A percentile compares a stretch with the other conserved stretches of the same genome.
phyloP scores from a whole-genome alignment of 805 yeast species.

The Candida maltosa region DNA sequence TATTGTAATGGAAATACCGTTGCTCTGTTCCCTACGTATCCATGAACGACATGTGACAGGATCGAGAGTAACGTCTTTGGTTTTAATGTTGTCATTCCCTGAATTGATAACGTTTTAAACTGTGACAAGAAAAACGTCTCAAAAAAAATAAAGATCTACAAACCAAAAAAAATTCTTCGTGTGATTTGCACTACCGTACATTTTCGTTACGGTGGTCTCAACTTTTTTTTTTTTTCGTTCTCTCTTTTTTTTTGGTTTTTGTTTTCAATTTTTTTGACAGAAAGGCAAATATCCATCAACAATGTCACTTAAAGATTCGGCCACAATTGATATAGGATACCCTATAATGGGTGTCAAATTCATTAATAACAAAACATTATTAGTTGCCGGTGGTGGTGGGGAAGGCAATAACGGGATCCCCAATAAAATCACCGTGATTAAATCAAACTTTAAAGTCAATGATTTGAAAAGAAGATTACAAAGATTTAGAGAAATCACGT shows the following conservation, averaged over 20 bases:
- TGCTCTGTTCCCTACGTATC: slow-evolving; percentile 70
- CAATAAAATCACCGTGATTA: slow-evolving; percentile 70
- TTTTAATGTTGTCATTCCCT: too few species aligned
- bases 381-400: slow-evolving; percentile 94
- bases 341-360: slow-evolving; percentile 83
- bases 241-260: neutral
- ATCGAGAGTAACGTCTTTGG: slow-evolving; percentile 43
- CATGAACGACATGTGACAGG: slow-evolving; percentile 72
- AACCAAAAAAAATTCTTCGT: too few species aligned
- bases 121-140: too few species aligned
- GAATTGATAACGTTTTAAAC: too few species aligned
- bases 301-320: slow-evolving; percentile 34
- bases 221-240: neutral
- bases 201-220: neutral
- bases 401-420: slow-evolving; percentile 88
- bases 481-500: slow-evolving; percentile 58
- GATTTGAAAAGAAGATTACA: slow-evolving; percentile 44
- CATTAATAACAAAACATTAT: slow-evolving; percentile 52
- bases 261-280: too few species aligned
- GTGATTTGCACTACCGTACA: too few species aligned
- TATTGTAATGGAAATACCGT: slow-evolving; percentile 63
- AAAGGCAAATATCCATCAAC: neutral
- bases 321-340: slow-evolving; percentile 50
- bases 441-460: slow-evolving; percentile 50
- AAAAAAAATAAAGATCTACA: too few species aligned